Evolutionary conservation across 2,329 filamentous ascomycete genomes (phyloP).

Genomic region (Cercospora nicotianae): DNA sequence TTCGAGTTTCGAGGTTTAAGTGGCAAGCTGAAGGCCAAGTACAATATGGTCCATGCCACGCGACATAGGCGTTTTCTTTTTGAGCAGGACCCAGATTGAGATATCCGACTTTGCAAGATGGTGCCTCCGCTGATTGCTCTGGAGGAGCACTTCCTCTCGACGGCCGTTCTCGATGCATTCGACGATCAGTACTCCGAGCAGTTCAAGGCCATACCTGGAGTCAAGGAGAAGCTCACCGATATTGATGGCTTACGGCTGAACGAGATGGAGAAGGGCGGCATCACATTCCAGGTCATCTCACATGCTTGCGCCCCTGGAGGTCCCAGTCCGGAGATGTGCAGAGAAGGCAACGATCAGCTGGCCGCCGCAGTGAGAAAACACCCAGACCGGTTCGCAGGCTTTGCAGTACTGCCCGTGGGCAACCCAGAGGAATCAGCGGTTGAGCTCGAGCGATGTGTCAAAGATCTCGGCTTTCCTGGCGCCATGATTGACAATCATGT

Average conservation of each 20-base stretch:
- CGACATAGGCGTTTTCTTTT: not conserved
- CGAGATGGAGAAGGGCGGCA: slow-evolving; percentile 38
- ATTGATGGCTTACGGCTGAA: slow-evolving; percentile 34
- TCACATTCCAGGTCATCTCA: slow-evolving; percentile 40
- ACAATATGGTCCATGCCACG: slow-evolving; percentile 6
- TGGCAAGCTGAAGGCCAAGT: not conserved
- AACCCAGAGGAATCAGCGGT: slow-evolving; percentile 35
- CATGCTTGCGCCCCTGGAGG: slow-evolving; percentile 37
- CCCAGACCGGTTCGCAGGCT: slow-evolving; percentile 37
- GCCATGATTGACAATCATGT: slow-evolving; percentile 42
- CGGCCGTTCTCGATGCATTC: slow-evolving; percentile 36
- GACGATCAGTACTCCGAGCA: slow-evolving; percentile 36
- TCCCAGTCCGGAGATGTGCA: slow-evolving; percentile 31
- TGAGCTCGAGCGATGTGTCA: slow-evolving; percentile 39
- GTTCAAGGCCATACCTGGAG: slow-evolving; percentile 36
- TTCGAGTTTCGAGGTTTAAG: not conserved
- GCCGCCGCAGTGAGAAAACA: slow-evolving; percentile 34
- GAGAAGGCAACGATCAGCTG: slow-evolving; percentile 39
- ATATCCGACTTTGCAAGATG: slow-evolving; percentile 26
- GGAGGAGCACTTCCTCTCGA: slow-evolving; percentile 41
- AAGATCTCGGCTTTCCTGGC: slow-evolving; percentile 38
- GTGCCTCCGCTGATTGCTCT: slow-evolving; percentile 39
- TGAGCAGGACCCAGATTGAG: not conserved
- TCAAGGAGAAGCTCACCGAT: slow-evolving; percentile 34
- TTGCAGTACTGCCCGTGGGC: slow-evolving; percentile 39